A percentile compares a stretch with the other conserved stretches of the same genome.
These are phyloP conservation scores for Pseudonitzschia multistriata DNA, from an alignment of 108 stramenopile genomes.

Conservation along the genomic window DNA sequence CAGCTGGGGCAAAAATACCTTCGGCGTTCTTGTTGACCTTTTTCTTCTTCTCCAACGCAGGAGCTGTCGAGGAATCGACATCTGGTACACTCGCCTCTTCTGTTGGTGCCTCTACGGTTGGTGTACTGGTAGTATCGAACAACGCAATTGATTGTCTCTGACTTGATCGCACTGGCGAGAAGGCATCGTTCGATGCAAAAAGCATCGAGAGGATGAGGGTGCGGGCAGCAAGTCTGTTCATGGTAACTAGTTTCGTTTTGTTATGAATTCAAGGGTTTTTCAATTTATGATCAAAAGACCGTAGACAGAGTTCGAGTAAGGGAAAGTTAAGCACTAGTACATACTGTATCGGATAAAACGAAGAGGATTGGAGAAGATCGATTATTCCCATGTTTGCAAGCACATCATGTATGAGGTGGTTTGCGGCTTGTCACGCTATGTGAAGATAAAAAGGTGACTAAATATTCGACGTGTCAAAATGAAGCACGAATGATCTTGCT, in stretches of 20 bases:
- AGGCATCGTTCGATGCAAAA: constrained; percentile 4
- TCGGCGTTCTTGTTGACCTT: constrained; percentile 17
- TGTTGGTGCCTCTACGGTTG: not conserved
- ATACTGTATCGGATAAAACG: too few relatives aligned
- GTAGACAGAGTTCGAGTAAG: too few relatives aligned
- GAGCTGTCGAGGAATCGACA: constrained; percentile 22
- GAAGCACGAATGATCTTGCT: not conserved
- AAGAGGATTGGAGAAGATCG: not conserved
- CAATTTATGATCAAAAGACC: not conserved
- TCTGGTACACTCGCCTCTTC: not conserved
- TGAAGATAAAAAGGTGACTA: not conserved
- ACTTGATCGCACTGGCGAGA: not conserved
- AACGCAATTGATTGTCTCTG: not conserved
- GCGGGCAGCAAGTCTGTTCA: not conserved
- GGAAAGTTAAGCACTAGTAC: too few relatives aligned
- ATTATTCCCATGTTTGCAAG: not conserved
- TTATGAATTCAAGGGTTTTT: not conserved
- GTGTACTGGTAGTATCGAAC: not conserved
- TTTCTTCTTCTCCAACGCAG: constrained; percentile 7
- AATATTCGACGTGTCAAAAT: not conserved
- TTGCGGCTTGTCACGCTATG: not conserved
- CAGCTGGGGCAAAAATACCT: constrained; percentile 76
- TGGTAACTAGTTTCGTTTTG: not conserved
- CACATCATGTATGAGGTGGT: constrained; percentile 2
- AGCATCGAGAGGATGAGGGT: constrained; percentile 4